Base-by-base conservation (phyloP, 75 land plant genomes). In the Picea sitchensis region DNA sequence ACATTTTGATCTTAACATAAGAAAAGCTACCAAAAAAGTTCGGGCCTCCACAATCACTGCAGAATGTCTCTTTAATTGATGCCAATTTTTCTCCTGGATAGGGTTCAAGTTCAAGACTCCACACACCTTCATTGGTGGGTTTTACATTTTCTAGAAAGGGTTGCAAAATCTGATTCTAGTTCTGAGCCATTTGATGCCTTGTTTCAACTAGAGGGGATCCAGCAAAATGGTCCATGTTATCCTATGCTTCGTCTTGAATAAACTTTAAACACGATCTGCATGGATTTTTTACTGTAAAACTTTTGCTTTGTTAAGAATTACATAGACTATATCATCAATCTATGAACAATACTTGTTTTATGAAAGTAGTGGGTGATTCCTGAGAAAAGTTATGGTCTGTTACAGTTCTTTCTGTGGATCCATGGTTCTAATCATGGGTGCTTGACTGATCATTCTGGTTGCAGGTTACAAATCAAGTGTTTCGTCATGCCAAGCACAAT, bases 391-490 rank as follows among this genome's bases (percentile, higher is more conserved):
- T 71, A 44, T 71, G 54, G 51, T 14, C 12, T 71, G 36, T 15
- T 51, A 51, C 12, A 51, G 56, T 51, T 51, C 56, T 51, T 51
- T 1, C 56, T 51, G 11, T 51, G 11, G 56, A 9, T 11, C 44
- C 47, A n/a, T n/a, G n/a, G 0, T 71, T 9, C 56, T 51, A 41
- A 71, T 41, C 74, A 44, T n/a, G 74, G n/a, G 0, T 69, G 23
- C 47, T 69, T 69, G 44, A 51, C 56, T 51, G 56, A 21, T 71
- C 20, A 3, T 38, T 4, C 7, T 71, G 26, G 32, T 54, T 82
- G 62, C 84, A 96, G 99, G 99, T 96, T 76, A 96, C 99, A 36
- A 96, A 96, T 82, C 95, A 96, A 77, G 99, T 96, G 58, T 96
- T 96, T 74, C 87, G 99, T 73, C 94, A 89, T 77, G 99, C 99